Conservation (phyloP, 495 filamentous ascomycete genomes). For the Penicillium coprophilum region DNA sequence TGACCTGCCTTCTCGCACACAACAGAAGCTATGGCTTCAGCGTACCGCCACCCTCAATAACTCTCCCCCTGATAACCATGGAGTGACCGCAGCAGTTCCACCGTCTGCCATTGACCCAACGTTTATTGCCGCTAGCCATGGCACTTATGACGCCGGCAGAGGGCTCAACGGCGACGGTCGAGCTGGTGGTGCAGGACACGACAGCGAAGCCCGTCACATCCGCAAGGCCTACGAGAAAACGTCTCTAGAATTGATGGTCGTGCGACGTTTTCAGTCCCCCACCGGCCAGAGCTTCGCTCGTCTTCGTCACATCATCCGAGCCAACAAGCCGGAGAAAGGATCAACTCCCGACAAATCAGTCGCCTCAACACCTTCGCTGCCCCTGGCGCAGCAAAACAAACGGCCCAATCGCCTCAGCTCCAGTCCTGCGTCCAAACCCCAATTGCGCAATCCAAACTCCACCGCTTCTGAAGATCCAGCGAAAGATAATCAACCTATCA, state of each 20-base stretch:
- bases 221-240: constrained; percentile 49
- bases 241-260: constrained; percentile 43
- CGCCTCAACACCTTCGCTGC: constrained; percentile 43
- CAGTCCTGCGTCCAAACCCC: constrained; percentile 29
- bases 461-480: constrained; percentile 30
- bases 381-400: constrained; percentile 31
- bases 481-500: constrained; percentile 36
- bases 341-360: constrained; percentile 37
- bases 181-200: constrained; percentile 31
- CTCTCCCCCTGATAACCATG: constrained; percentile 48
- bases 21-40: constrained; percentile 52
- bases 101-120: constrained; percentile 37
- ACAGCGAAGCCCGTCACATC: constrained; percentile 43
- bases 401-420: constrained; percentile 21
- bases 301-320: constrained; percentile 31
- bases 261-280: constrained; percentile 46
- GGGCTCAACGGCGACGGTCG: constrained; percentile 37
- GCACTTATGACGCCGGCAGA: constrained; percentile 35
- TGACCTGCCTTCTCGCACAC: constrained; percentile 45
- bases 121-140: constrained; percentile 30
- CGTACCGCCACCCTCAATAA: constrained; percentile 49
- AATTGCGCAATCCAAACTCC: constrained; percentile 24
- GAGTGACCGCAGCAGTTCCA: constrained; percentile 28
- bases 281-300: constrained; percentile 45
- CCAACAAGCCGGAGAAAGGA: constrained; percentile 22